Evolutionary conservation across 495 filamentous ascomycete species (phyloP), one percentile per base, ranked within the genome.

Genomic region (Evernia prunastri): DNA sequence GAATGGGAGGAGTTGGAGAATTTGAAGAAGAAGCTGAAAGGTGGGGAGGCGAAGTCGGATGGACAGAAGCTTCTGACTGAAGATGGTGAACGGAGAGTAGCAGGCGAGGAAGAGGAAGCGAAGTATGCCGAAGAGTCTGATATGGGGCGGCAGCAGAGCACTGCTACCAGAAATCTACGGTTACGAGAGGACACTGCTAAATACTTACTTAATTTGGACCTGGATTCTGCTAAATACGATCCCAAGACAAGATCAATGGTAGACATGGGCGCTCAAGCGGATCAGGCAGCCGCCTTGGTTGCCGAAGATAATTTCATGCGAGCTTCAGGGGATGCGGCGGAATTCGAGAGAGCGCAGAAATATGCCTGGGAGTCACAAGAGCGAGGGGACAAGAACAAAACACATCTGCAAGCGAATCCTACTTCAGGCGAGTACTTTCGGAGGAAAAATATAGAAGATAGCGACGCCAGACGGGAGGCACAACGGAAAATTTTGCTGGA

Each of bases 151-250:
- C 85, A 95, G 60, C 92, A 96, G 73, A 87, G 86, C 58, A 96
- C 91, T 4, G 84, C 88, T n/a, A 96, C 93, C 7, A 83, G 90
- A 66, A 93, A 97, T 69, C 81, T 98, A 65, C 84, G 94, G 60
- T 84, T 98, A 65, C 85, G 94, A 70, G 94, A 98, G 77, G 94
- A 98, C 74, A 97, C 94, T 8, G 94, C 94, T n/a, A 97, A 97
- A 72, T 98, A 98, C 72, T 78, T 98, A 10, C 79, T 97, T 0
- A 97, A 97, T 70, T 82, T 98, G 7, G 94, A 97, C 69, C 83
- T 95, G 4, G 94, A 98, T 68, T 96, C 93, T 1, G 95, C 94
- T 17, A 96, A 96, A 71, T 98, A 98, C 75, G 95, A 98, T 70
- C 94, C 94, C 0, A 98, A 98, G 72, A 97, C 93, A 40, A 84